These are phyloP conservation scores for Dictyostelium firmibasis DNA, from an alignment of 78 protist genomes.

Conservation along the genomic window DNA sequence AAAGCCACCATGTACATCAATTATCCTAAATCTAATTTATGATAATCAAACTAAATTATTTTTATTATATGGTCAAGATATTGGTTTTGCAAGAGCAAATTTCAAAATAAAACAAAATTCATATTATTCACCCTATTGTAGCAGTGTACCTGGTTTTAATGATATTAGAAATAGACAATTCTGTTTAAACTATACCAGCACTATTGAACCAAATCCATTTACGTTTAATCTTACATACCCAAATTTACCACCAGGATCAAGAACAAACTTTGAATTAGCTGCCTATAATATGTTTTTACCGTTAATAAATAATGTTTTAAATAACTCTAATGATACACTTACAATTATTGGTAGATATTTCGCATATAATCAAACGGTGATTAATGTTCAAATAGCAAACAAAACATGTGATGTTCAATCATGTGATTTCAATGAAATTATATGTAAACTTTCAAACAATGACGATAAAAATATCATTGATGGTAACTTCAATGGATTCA, in stretches of 20 bases:
- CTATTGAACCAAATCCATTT: background rate
- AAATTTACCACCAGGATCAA: background rate
- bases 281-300: background rate
- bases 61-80: background rate
- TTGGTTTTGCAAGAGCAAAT: background rate
- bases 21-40: background rate
- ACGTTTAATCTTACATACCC: background rate
- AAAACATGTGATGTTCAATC: background rate
- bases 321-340: background rate
- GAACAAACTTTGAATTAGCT: background rate
- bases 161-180: background rate
- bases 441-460: background rate
- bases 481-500: background rate
- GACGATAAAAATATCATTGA: no score
- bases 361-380: background rate
- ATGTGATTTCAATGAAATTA: background rate
- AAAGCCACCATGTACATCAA: background rate
- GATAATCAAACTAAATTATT: background rate
- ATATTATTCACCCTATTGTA: background rate
- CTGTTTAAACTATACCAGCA: background rate
- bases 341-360: background rate
- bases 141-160: background rate
- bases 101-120: background rate
- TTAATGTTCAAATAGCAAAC: no score
- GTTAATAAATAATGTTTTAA: background rate